Conservation (phyloP, 2,329 filamentous ascomycete genomes). For the Sporothrix protearum region DNA sequence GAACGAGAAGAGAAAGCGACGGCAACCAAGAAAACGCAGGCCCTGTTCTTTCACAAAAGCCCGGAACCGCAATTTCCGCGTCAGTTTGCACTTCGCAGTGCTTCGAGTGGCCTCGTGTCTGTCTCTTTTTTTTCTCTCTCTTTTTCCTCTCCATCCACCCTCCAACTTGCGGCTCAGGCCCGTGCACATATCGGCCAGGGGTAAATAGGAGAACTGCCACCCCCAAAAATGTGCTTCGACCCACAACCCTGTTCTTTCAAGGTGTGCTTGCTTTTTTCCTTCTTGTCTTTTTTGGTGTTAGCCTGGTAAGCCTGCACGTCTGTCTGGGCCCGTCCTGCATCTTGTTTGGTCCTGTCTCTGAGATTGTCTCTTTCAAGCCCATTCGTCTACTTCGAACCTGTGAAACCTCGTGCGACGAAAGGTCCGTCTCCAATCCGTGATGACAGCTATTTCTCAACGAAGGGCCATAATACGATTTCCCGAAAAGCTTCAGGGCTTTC, state of each 20-base stretch:
- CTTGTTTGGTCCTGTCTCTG: not conserved
- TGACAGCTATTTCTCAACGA: not conserved
- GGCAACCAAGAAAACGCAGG: not conserved
- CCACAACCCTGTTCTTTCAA: not conserved
- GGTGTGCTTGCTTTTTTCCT: not conserved
- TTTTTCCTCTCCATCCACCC: constrained; percentile 11
- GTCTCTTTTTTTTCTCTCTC: not conserved
- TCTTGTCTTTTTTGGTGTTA: not conserved
- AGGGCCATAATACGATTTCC: not conserved
- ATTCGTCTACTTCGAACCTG: not conserved
- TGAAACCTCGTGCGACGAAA: not conserved
- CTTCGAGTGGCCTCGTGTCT: not conserved
- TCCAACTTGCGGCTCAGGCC: constrained; percentile 5
- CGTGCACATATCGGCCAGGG: constrained; percentile 17
- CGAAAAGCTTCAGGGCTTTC: not conserved
- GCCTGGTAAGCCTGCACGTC: not conserved
- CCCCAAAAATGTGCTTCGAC: not conserved
- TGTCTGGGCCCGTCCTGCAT: not conserved
- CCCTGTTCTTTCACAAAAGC: not conserved
- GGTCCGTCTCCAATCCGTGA: not conserved
- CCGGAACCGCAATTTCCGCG: constrained; percentile 20
- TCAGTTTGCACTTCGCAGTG: not conserved
- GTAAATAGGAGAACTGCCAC: constrained; percentile 16
- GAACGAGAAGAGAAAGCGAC: not conserved
- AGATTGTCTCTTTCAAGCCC: not conserved